Evolutionary conservation across 192 early-diverging fungal genomes (phyloP), one percentile per base, ranked within the genome.

Genomic region (Linnemannia hyalina): DNA sequence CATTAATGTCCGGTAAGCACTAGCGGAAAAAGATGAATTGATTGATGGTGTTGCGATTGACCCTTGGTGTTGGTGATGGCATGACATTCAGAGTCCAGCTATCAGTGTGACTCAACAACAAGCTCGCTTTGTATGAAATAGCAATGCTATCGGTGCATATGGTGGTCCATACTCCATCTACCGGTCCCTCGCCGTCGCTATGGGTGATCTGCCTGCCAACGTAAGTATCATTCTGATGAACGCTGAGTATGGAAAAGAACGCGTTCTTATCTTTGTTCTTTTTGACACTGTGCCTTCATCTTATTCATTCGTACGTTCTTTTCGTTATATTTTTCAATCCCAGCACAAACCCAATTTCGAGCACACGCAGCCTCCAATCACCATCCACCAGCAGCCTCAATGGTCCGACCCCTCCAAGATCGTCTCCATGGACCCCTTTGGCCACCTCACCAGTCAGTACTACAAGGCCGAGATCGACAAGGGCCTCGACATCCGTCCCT

Each of bases 91-190:
- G 0, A 13, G 13, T 3, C 22, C 54, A 11, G 36, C 10, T 47
- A n/a, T 49, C 70, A 36, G 40, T 73, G 46, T 36, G 36, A 52
- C 60, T 65, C 60, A 32, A 40, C 18, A 36, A 32, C 47, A 26
- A 23, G 16, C 57, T 15, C 10, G 29, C 73, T 44, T 20, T 40
- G n/a, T 65, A 32, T 26, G 26, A 3, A 65, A 52, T 81, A 92
- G 93, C 82, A 99, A 99, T 90, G 97, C 97, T n/a, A 96, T 97
- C 72, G 97, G 97, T 70, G 97, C 97, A 2, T 95, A 97, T 87
- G 97, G 96, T 73, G 97, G 97, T 10, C 93, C 96, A 11, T 98
- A 99, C 87, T 96, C 94, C 78, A 93, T 98, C 68, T 99, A 98
- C 88, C 95, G 96, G 70, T 95, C 97, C 11, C 85, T 99, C 52